Percentiles rank a stretch among this genome's conserved stretches.
Conservation (phyloP, 345 rosid genomes). For the Ricinus communis region DNA sequence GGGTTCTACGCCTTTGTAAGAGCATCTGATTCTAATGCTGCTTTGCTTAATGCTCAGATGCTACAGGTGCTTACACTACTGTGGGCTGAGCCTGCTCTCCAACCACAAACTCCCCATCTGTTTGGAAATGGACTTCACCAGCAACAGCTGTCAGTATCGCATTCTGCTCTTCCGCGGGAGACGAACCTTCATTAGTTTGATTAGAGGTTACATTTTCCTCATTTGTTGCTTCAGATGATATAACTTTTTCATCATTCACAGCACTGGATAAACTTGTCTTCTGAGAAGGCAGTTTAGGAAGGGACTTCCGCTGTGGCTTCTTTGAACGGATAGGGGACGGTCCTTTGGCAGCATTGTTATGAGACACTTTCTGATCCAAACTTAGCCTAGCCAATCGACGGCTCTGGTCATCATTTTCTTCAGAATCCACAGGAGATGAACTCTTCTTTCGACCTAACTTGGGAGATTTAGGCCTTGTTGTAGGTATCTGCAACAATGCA, state of each 20-base stretch:
- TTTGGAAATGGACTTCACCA: constrained; percentile 31
- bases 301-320: constrained; percentile 75
- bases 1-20: constrained; percentile 24
- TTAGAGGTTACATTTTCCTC: constrained; percentile 22
- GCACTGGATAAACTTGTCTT: constrained; percentile 46
- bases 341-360: constrained; percentile 45
- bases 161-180: constrained; percentile 34
- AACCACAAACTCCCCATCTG: constrained; percentile 24
- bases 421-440: constrained; percentile 43
- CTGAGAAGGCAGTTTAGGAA: constrained; percentile 90
- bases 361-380: constrained; percentile 60
- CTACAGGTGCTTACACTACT: constrained; percentile 39
- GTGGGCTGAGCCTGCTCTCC: constrained; percentile 42
- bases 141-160: constrained; percentile 23
- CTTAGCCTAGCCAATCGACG: constrained; percentile 51
- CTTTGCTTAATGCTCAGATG: constrained; percentile 34
- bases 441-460: constrained; percentile 88
- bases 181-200: constrained; percentile 15
- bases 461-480: constrained; percentile 97
- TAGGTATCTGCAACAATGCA: constrained; percentile 58
- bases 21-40: constrained; percentile 18
- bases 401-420: constrained; percentile 42
- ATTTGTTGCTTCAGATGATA: constrained; percentile 19
- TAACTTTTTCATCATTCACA: constrained; percentile 19
- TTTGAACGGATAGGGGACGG: constrained; percentile 47